These are phyloP conservation scores for Eucalyptus leucophloia DNA, from an alignment of 345 rosid species.

Conservation along the genomic window DNA sequence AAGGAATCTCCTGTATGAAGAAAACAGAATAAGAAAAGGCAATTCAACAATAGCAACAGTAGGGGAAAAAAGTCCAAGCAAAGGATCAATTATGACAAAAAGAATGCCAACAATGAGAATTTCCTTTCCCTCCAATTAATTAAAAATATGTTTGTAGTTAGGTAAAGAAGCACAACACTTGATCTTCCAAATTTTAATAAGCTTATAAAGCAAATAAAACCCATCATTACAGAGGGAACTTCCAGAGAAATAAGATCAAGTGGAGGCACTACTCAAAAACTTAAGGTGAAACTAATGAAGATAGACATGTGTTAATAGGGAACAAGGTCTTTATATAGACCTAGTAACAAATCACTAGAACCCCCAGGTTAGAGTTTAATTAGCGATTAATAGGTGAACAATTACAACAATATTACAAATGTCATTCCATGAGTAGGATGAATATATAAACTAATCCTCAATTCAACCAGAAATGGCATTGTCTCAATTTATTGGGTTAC, in stretches of 20 bases:
- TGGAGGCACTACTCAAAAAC: neutral
- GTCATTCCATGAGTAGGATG: neutral
- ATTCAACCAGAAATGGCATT: neutral
- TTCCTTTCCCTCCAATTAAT: neutral
- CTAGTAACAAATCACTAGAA: neutral
- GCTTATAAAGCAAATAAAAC: neutral
- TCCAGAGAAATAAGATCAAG: neutral
- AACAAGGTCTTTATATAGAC: neutral
- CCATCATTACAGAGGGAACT: neutral
- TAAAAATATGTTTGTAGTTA: neutral
- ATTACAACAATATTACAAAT: neutral
- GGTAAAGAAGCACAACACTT: neutral
- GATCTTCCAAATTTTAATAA: neutral
- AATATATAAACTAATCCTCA: neutral
- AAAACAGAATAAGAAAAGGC: neutral
- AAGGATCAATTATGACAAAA: neutral
- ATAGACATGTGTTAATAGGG: neutral
- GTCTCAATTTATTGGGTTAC: slow-evolving; percentile 47
- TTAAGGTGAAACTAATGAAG: neutral
- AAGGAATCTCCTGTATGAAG: neutral
- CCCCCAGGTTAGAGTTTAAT: neutral
- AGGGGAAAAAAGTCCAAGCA: neutral
- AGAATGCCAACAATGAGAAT: neutral
- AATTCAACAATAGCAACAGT: neutral
- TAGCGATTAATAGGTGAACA: neutral